Evolutionary conservation across 2,329 filamentous ascomycete species (phyloP).

Genomic region (Curvularia hawaiiensis): DNA sequence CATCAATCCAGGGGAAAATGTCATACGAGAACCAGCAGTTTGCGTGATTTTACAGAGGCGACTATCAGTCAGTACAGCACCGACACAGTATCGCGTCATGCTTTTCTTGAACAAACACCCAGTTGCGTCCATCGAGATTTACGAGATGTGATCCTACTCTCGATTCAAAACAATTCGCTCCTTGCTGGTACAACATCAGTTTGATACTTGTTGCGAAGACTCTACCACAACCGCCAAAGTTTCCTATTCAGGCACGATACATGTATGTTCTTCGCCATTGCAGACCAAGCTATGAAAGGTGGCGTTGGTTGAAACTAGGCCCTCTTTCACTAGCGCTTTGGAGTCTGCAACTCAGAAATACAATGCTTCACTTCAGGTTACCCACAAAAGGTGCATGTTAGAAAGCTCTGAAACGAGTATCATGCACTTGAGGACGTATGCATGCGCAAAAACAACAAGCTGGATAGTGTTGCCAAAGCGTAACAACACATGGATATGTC

Average conservation of each 20-base stretch:
- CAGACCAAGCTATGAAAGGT: not conserved
- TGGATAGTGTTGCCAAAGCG: slow-evolving; percentile 17
- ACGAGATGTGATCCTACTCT: not conserved
- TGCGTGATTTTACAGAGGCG: not conserved
- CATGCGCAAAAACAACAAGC: slow-evolving; percentile 18
- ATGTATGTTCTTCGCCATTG: not conserved
- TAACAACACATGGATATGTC: slow-evolving; percentile 26
- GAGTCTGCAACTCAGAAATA: slow-evolving; percentile 32
- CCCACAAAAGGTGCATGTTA: slow-evolving; percentile 38
- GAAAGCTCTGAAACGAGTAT: slow-evolving; percentile 35
- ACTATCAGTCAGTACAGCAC: not conserved
- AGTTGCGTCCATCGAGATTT: not conserved
- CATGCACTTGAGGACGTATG: slow-evolving; percentile 29
- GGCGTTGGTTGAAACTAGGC: slow-evolving; percentile 23
- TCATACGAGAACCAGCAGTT: not conserved
- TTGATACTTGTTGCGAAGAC: not conserved
- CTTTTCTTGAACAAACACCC: not conserved
- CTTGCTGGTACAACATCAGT: not conserved
- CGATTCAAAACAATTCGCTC: not conserved
- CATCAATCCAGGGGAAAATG: not conserved
- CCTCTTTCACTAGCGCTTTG: slow-evolving; percentile 37
- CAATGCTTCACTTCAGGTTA: slow-evolving; percentile 35
- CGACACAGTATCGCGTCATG: not conserved
- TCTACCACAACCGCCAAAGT: not conserved
- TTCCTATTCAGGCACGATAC: not conserved